These are phyloP conservation scores for Cantharellus cinnabarinus DNA, from an alignment of 768 basidiomycete species.

Conservation along the genomic window DNA sequence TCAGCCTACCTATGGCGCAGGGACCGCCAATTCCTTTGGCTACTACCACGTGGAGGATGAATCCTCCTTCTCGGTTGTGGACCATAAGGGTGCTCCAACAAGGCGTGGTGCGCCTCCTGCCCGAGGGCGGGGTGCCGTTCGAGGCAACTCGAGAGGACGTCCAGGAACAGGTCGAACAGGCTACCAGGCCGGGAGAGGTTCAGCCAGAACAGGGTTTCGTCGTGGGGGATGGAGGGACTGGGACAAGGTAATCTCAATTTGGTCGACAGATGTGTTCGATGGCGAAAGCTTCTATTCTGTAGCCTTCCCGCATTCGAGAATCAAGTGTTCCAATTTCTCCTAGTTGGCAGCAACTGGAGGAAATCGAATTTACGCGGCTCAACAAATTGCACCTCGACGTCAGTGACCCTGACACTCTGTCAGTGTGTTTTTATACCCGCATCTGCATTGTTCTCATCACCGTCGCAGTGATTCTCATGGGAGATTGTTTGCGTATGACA, in stretches of 20 bases:
- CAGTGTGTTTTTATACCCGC: conserved; percentile 15
- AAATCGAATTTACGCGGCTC: conserved; percentile 88
- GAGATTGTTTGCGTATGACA: conserved; percentile 80
- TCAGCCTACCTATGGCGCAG: conserved; percentile 74
- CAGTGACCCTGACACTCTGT: conserved; percentile 82
- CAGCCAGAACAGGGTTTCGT: conserved; percentile 27
- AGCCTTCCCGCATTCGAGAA: conserved; percentile 46
- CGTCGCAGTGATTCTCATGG: conserved; percentile 58
- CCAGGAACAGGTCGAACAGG: conserved; percentile 13
- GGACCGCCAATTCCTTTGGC: conserved; percentile 76
- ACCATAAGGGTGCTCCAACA: conserved; percentile 54
- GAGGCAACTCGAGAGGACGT: conserved; percentile 20
- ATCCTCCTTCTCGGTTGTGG: conserved; percentile 87
- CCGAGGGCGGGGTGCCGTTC: conserved; percentile 23
- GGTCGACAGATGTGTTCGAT: background rate
- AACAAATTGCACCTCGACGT: conserved; percentile 85
- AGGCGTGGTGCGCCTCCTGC: conserved; percentile 43
- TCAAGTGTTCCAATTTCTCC: conserved; percentile 83
- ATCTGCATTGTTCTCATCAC: background rate
- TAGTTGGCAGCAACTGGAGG: conserved; percentile 89
- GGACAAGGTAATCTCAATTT: conserved; percentile 48
- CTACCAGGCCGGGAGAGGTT: conserved; percentile 14
- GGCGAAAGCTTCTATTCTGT: background rate
- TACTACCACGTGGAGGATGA: conserved; percentile 99
- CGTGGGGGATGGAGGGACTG: conserved; percentile 78